phyloP scores from a whole-genome alignment of 352 stramenopile species.

The Globisporangium emineosum region DNA sequence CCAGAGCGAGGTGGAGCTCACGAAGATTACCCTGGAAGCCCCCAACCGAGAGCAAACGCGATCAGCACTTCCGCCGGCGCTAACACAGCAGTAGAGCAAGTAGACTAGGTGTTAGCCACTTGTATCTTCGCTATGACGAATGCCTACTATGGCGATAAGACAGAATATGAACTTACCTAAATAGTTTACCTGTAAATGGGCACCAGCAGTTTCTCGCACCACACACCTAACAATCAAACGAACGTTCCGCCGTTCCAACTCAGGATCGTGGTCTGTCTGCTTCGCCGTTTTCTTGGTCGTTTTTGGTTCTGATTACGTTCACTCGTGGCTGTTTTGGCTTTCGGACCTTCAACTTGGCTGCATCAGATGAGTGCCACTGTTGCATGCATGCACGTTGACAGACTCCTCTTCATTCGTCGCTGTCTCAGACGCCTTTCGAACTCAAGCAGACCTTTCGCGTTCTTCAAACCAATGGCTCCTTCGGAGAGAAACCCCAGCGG shows the following conservation, averaged over 20 bases:
- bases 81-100: neutral
- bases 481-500: neutral
- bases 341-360: slow-evolving; percentile 5
- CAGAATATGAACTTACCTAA: neutral
- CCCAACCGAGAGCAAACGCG: slow-evolving; percentile 5
- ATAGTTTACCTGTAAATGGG: too few species aligned
- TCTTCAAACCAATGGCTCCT: neutral
- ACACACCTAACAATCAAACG: too few species aligned
- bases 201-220: too few species aligned
- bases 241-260: too few species aligned
- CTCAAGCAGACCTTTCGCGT: neutral
- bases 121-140: neutral
- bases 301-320: neutral
- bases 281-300: neutral
- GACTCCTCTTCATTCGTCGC: neutral
- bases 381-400: neutral
- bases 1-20: slow-evolving; percentile 25
- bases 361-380: neutral
- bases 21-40: slow-evolving; percentile 31
- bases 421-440: neutral
- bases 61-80: neutral
- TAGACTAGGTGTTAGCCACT: neutral
- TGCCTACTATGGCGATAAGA: neutral
- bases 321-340: neutral
- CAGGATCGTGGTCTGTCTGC: neutral